Evolutionary conservation across 164 flowering plant genomes (phyloP).

Genomic region (Aristolochia contorta): DNA sequence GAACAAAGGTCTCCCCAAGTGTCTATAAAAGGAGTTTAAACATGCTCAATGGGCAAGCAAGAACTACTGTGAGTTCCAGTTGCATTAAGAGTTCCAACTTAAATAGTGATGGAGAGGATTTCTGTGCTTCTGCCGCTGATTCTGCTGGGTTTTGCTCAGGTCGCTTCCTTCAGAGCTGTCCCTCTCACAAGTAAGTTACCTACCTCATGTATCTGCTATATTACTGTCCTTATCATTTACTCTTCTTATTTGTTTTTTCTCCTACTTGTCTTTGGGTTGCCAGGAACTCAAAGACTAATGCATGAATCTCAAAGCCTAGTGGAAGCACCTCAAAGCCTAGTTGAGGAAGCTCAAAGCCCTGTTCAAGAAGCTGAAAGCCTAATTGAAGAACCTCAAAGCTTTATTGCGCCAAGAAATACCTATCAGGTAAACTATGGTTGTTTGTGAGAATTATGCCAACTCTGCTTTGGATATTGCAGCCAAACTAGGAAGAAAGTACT

Average conservation of each 20-base stretch:
- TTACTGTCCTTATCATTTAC: not conserved
- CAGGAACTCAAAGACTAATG: constrained; percentile 11
- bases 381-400: no score
- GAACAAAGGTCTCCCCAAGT: no score
- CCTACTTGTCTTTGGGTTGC: not conserved
- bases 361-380: no score
- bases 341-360: not conserved
- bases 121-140: constrained; percentile 12
- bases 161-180: constrained; percentile 9
- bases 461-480: no score
- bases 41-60: not conserved
- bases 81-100: not conserved
- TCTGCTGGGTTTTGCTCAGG: constrained; percentile 10
- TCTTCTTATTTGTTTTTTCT: constrained; percentile 1
- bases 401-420: not conserved
- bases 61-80: not conserved
- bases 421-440: constrained; percentile 8
- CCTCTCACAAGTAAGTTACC: constrained; percentile 12
- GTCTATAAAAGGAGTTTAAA: not conserved
- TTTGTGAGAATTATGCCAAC: no score
- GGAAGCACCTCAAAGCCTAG: not conserved
- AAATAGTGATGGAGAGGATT: constrained; percentile 8
- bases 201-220: no score
- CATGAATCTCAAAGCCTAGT: constrained; percentile 7
- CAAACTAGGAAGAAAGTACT: no score